Evolutionary conservation across 1,139 yeast genomes (phyloP).

Genomic region (Debaryomyces psychrophilus): DNA sequence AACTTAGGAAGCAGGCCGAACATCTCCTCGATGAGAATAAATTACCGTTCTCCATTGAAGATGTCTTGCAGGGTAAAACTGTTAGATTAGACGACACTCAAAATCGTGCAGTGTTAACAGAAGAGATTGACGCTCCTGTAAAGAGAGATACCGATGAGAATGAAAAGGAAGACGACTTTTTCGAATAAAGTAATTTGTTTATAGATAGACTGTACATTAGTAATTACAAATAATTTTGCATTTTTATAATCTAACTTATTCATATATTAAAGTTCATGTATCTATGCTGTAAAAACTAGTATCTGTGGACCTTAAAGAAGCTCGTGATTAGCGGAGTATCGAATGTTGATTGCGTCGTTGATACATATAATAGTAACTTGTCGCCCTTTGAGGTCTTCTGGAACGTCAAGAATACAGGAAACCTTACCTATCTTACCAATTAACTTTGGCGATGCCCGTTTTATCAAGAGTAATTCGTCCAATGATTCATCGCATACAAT

Average conservation of each 20-base stretch:
- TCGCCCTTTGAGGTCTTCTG: slow-evolving; percentile 50
- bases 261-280: not conserved
- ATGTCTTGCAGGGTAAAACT: slow-evolving; percentile 54
- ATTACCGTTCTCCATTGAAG: slow-evolving; percentile 62
- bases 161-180: slow-evolving; percentile 47
- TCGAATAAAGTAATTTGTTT: slow-evolving; percentile 28
- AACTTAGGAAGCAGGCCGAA: slow-evolving; percentile 55
- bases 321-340: slow-evolving; percentile 27
- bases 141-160: slow-evolving; percentile 23
- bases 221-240: slow-evolving; percentile 8
- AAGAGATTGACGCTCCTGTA: slow-evolving; percentile 49
- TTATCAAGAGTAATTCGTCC: slow-evolving; percentile 59
- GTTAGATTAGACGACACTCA: slow-evolving; percentile 26
- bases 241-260: slow-evolving; percentile 6
- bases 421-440: slow-evolving; percentile 48
- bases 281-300: not conserved
- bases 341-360: slow-evolving; percentile 69
- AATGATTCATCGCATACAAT: slow-evolving; percentile 53
- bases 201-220: slow-evolving; percentile 17
- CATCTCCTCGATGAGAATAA: slow-evolving; percentile 51
- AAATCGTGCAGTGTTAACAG: slow-evolving; percentile 18
- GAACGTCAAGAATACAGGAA: slow-evolving; percentile 50
- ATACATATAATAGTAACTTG: slow-evolving; percentile 51
- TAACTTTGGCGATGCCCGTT: slow-evolving; percentile 66
- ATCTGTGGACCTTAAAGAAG: slow-evolving; percentile 6